These are phyloP conservation scores for Sporormia fimetaria DNA, from an alignment of 495 filamentous ascomycete species.

Conservation along the genomic window DNA sequence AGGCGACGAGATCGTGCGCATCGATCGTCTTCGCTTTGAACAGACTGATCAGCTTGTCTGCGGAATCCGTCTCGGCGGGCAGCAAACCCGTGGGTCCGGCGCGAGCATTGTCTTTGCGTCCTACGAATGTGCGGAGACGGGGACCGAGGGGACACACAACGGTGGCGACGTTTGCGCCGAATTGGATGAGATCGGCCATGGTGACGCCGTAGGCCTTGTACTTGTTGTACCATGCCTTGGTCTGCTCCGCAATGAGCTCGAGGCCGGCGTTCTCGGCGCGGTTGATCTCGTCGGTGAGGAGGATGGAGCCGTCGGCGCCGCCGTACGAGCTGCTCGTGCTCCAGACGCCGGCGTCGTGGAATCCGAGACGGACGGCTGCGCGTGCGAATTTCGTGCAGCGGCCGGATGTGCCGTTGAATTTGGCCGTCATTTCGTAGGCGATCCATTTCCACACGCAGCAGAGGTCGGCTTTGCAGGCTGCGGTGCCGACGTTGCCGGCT, in stretches of 20 bases:
- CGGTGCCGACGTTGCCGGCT: constrained; percentile 15
- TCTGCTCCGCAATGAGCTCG: constrained; percentile 3
- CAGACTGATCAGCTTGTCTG: constrained; percentile 34
- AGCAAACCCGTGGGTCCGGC: constrained; percentile 30
- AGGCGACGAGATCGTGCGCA: constrained; percentile 36
- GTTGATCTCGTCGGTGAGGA: constrained; percentile 22
- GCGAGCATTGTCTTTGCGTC: constrained; percentile 30
- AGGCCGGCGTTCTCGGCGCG: constrained; percentile 24
- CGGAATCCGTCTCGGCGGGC: constrained; percentile 26
- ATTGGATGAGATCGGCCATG: constrained; percentile 28
- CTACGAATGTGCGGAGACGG: constrained; percentile 32
- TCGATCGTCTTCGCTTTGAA: constrained; percentile 42
- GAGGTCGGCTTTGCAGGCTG: constrained; percentile 21
- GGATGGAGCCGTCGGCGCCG: constrained; percentile 27
- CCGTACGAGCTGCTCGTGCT: constrained; percentile 13
- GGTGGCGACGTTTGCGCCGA: constrained; percentile 25
- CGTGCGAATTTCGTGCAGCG: constrained; percentile 26
- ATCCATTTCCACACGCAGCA: constrained; percentile 27
- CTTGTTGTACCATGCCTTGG: constrained; percentile 22
- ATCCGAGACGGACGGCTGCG: constrained; percentile 25
- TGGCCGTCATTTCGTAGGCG: constrained; percentile 23
- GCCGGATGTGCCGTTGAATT: constrained; percentile 24
- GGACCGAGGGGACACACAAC: constrained; percentile 23
- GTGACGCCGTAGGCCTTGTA: constrained; percentile 21
- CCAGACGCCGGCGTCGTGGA: constrained; percentile 30